Evolutionary conservation across 176 grass and related monocot species (phyloP).

Genomic region (Avena insularis): DNA sequence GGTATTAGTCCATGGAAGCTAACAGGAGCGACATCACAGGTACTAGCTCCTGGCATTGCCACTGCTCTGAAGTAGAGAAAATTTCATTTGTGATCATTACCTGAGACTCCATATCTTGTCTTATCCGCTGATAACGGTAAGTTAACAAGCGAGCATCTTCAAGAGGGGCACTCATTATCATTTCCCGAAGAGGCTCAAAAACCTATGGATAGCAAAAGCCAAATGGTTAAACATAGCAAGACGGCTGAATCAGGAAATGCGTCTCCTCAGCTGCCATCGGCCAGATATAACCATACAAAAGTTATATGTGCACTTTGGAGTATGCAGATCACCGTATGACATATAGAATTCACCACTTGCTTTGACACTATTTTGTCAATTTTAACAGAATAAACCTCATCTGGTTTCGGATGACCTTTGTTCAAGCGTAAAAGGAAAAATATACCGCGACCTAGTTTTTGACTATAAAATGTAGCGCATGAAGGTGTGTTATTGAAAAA

Average conservation of each 20-base stretch:
- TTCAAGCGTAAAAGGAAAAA: background rate
- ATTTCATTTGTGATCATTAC: conserved; percentile 40
- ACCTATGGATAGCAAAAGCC: conserved; percentile 53
- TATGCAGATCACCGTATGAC: background rate
- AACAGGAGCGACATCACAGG: conserved; percentile 2
- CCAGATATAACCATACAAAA: background rate
- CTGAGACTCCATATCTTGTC: conserved; percentile 99
- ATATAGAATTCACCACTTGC: conserved; percentile 3
- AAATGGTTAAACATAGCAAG: background rate
- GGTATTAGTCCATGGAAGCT: conserved; percentile 1
- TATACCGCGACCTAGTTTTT: conserved; percentile 2
- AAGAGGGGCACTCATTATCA: conserved; percentile 96
- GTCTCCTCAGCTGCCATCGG: background rate
- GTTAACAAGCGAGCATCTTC: conserved; percentile 94
- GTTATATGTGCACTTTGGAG: conserved; percentile 1
- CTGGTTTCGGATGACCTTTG: background rate
- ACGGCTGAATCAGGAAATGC: background rate
- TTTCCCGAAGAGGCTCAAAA: conserved; percentile 88
- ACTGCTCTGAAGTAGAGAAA: conserved; percentile 8
- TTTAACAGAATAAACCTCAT: background rate
- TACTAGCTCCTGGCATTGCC: background rate
- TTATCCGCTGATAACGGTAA: conserved; percentile 93
- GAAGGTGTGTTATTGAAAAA: conserved; percentile 18
- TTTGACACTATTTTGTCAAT: conserved; percentile 20
- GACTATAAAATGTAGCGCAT: background rate